Evolutionary conservation across 441 rosid species (phyloP).

Genomic region (Brassica balearica): DNA sequence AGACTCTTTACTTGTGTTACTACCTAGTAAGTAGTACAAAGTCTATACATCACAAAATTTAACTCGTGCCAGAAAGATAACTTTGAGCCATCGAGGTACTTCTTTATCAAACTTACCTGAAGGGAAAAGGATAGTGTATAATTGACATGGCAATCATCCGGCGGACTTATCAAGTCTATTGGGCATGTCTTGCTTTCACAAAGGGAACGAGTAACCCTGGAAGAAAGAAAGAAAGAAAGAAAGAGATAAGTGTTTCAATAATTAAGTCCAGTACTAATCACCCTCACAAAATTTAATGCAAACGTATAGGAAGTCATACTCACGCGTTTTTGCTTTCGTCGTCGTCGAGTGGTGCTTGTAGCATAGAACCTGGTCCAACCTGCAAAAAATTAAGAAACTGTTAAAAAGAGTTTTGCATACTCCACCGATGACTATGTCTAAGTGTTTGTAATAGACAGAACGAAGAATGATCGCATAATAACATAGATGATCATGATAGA

Average conservation of each 20-base stretch:
- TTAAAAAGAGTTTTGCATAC: conserved; percentile 24
- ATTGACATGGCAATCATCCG: conserved; percentile 98
- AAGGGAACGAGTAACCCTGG: conserved; percentile 80
- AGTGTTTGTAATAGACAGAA: conserved; percentile 28
- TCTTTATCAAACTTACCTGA: conserved; percentile 63
- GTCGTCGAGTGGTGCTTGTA: conserved; percentile 90
- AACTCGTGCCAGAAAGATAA: conserved; percentile 10
- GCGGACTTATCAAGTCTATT: conserved; percentile 89
- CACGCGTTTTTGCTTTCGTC: conserved; percentile 83
- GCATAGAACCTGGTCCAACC: conserved; percentile 92
- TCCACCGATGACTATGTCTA: conserved; percentile 19
- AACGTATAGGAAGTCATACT: conserved; percentile 55
- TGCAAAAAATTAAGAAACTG: conserved; percentile 44
- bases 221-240: conserved; percentile 37
- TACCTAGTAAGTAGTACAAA: neutral
- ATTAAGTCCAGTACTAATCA: conserved; percentile 20
- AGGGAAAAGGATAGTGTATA: conserved; percentile 91
- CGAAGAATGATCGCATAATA: conserved; percentile 28
- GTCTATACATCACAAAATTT: conserved; percentile 14
- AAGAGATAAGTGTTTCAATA: conserved; percentile 9
- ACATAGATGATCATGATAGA: conserved; percentile 14
- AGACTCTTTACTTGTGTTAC: conserved; percentile 19
- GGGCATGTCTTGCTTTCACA: conserved; percentile 91
- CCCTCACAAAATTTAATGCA: conserved; percentile 10
- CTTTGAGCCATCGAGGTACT: conserved; percentile 36